Evolutionary conservation across 2,329 filamentous ascomycete species (phyloP).

Genomic region (Epichloe bromicola): DNA sequence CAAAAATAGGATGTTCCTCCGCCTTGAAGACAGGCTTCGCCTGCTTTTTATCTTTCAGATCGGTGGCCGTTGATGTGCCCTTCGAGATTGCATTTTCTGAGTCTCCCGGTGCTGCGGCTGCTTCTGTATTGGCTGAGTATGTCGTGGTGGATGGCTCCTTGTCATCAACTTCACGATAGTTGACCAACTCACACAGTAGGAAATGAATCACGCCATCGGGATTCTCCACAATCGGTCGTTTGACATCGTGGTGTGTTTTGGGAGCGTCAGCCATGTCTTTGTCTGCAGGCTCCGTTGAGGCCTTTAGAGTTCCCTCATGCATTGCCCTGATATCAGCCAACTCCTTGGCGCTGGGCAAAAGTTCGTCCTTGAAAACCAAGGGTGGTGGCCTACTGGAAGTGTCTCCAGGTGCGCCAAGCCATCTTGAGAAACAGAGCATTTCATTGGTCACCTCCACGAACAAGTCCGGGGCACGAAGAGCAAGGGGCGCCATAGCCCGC

Average conservation of each 20-base stretch:
- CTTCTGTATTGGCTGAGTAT: conserved; percentile 29
- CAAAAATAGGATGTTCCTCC: conserved; percentile 88
- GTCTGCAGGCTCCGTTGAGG: conserved; percentile 44
- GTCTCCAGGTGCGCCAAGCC: conserved; percentile 27
- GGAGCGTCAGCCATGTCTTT: conserved; percentile 50
- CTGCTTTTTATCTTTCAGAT: conserved; percentile 47
- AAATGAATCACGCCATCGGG: conserved; percentile 94
- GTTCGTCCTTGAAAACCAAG: conserved; percentile 28
- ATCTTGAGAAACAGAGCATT: conserved; percentile 61
- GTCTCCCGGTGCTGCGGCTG: conserved; percentile 17
- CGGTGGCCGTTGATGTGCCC: conserved; percentile 18
- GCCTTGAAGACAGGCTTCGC: conserved; percentile 72
- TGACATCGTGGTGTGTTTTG: conserved; percentile 54
- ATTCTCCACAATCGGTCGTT: conserved; percentile 76
- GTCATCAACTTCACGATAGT: conserved; percentile 86
- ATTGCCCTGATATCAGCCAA: conserved; percentile 6
- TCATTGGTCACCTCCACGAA: conserved; percentile 86
- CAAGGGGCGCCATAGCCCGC: conserved; percentile 65
- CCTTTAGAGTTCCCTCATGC: conserved; percentile 36
- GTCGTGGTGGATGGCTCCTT: conserved; percentile 43
- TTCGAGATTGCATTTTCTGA: conserved; percentile 18
- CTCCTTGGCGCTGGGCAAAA: neutral
- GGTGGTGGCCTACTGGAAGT: conserved; percentile 17
- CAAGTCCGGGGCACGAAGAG: conserved; percentile 66
- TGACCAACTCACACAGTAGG: conserved; percentile 79